phyloP scores from a whole-genome alignment of 2,329 filamentous ascomycete species.

The Tolypocladium ovalisporum region DNA sequence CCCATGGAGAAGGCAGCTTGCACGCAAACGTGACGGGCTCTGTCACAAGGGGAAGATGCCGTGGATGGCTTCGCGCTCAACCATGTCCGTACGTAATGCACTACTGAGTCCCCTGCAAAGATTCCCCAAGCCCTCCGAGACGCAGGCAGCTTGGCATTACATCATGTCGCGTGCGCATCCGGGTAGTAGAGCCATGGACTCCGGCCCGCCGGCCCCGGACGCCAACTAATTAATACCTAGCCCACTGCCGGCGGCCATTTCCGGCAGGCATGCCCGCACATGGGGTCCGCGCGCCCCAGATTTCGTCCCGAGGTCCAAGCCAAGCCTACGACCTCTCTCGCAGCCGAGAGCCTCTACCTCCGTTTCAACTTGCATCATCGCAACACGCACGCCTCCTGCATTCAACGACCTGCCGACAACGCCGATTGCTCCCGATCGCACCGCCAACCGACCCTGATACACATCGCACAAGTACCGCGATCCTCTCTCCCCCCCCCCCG shows the following conservation, averaged over 20 bases:
- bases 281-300: background rate
- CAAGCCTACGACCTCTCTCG: background rate
- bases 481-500: background rate
- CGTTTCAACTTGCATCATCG: background rate
- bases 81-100: background rate
- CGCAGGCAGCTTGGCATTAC: background rate
- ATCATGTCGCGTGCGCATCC: too few species aligned
- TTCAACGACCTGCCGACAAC: background rate
- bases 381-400: background rate
- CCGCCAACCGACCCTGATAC: background rate
- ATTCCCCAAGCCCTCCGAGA: background rate
- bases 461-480: background rate
- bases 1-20: too few species aligned
- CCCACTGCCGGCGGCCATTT: background rate
- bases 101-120: background rate
- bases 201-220: background rate
- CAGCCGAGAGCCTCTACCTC: background rate
- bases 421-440: background rate
- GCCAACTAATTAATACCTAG: too few species aligned
- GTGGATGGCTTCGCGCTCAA: background rate
- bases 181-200: too few species aligned
- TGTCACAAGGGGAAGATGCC: too few species aligned
- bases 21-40: background rate
- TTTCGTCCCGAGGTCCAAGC: conserved; percentile 4
- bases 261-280: background rate